Percentiles rank a stretch among this genome's conserved stretches.
Evolutionary conservation across 768 basidiomycete species (phyloP).

Genomic region (Boletus fagicola): DNA sequence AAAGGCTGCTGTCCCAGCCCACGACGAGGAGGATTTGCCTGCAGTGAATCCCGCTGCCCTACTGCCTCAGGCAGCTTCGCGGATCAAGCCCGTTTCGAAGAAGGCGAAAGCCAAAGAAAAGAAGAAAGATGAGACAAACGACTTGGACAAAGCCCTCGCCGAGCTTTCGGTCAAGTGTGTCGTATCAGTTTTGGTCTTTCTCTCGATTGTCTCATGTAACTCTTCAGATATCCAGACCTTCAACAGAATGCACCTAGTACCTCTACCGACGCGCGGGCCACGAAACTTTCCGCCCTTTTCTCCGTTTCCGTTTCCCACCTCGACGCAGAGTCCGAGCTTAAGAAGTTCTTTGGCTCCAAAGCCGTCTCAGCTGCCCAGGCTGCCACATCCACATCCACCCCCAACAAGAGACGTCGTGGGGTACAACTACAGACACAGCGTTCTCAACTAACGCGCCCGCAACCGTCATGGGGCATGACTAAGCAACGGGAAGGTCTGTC

Average conservation of each 20-base stretch:
- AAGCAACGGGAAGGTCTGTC: slow-evolving; percentile 72
- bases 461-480: slow-evolving; percentile 71
- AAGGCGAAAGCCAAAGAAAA: slow-evolving; percentile 65
- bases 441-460: slow-evolving; percentile 76
- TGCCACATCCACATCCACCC: slow-evolving; percentile 33
- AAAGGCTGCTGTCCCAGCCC: slow-evolving; percentile 14
- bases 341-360: slow-evolving; percentile 90
- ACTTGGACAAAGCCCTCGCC: slow-evolving; percentile 80
- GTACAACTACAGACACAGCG: slow-evolving; percentile 40
- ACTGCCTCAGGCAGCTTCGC: slow-evolving; percentile 12
- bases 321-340: slow-evolving; percentile 87
- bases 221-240: slow-evolving; percentile 50
- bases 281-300: slow-evolving; percentile 54
- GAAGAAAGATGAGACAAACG: slow-evolving; percentile 62
- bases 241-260: slow-evolving; percentile 35
- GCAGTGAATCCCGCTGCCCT: slow-evolving; percentile 7
- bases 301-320: slow-evolving; percentile 79
- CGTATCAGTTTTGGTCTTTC: background rate
- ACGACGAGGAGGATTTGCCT: slow-evolving; percentile 1
- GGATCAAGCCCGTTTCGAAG: slow-evolving; percentile 50
- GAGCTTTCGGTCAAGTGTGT: slow-evolving; percentile 78
- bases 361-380: slow-evolving; percentile 69
- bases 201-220: background rate
- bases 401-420: slow-evolving; percentile 39
- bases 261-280: slow-evolving; percentile 27